Evolutionary conservation across 2,329 filamentous ascomycete species (phyloP).

Genomic region (Cladosporium velox): DNA sequence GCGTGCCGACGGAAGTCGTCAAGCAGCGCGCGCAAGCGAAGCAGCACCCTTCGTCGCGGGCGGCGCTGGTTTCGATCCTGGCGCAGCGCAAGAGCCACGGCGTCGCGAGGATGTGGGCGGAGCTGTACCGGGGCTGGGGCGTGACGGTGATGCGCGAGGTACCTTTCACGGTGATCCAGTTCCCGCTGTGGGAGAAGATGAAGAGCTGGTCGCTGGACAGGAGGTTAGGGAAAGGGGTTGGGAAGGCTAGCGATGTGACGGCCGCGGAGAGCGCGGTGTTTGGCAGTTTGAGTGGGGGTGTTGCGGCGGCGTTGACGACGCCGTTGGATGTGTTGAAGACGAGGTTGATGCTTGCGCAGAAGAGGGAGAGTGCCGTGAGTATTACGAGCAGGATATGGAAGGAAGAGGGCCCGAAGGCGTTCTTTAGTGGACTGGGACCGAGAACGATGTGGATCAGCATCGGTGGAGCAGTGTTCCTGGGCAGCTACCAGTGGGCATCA

Average conservation of each 20-base stretch:
- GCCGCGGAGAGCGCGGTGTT: conserved; percentile 81
- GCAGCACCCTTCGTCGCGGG: conserved; percentile 69
- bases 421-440: conserved; percentile 77
- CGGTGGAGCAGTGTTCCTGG: conserved; percentile 91
- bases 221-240: conserved; percentile 34
- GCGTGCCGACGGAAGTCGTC: conserved; percentile 93
- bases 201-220: conserved; percentile 66
- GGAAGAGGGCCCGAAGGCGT: conserved; percentile 65
- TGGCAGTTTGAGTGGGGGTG: conserved; percentile 77
- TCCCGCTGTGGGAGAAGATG: conserved; percentile 93
- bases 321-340: conserved; percentile 97
- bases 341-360: conserved; percentile 83
- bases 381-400: conserved; percentile 67
- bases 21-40: conserved; percentile 95
- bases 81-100: conserved; percentile 43
- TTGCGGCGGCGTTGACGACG: conserved; percentile 86
- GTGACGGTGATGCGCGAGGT: conserved; percentile 96
- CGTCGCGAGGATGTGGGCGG: conserved; percentile 65
- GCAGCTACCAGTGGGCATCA: conserved; percentile 85
- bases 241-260: conserved; percentile 51
- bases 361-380: conserved; percentile 59
- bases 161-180: conserved; percentile 95
- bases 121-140: conserved; percentile 87
- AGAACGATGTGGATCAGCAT: conserved; percentile 92
- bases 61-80: conserved; percentile 70